Base-by-base conservation (phyloP, 1,284 basidiomycete species). In the Takashimella koratensis region DNA sequence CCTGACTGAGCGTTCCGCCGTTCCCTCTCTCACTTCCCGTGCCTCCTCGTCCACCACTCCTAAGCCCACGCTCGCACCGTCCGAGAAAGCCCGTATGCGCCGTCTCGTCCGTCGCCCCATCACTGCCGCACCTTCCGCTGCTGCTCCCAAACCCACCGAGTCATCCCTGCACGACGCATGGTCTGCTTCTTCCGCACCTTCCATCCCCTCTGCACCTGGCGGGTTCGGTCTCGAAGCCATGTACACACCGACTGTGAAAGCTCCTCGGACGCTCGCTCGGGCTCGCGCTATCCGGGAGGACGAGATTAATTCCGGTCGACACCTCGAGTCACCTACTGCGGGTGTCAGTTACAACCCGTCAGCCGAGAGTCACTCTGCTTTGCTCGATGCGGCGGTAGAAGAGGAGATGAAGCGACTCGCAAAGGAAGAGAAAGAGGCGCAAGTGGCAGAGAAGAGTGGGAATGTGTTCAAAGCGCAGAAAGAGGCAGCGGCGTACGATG, bases 301-400 rank as follows among this genome's bases (percentile, higher is more conserved):
- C 11, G 49, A 47, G 4, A 58, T 63, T n/a, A 57, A 56, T 30
- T 50, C 45, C 12, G 56, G 61, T n/a, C 53, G 60, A 19, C 86
- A 89, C 0, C 81, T 94, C 1, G 74, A 82, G 1, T 74, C 83
- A 5, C 95, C 95, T 0, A 89, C 90, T 60, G 84, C 86, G 24
- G 95, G 95, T 19, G 83, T 86, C 5, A 94, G 90, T n/a, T 98
- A 98, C 76, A 98, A 98, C 73, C 95, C 95, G 0, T 83, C 85
- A 0, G 84, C 82, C 13, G 80, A 83, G 8, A 83, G 86, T 1
- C 90, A 97, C 70, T 82, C 85, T 53, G 83, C 84, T 44, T 82
- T 97, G 2, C 75, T 98, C 16, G 77, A 82, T 12, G 69, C 81
- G 46, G 94, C 92, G 0, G 81, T 85, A 57, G 81, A 85, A 53